These are phyloP conservation scores for Wickerhamiella allomyrinae DNA, from an alignment of 805 yeast genomes.

Conservation along the genomic window DNA sequence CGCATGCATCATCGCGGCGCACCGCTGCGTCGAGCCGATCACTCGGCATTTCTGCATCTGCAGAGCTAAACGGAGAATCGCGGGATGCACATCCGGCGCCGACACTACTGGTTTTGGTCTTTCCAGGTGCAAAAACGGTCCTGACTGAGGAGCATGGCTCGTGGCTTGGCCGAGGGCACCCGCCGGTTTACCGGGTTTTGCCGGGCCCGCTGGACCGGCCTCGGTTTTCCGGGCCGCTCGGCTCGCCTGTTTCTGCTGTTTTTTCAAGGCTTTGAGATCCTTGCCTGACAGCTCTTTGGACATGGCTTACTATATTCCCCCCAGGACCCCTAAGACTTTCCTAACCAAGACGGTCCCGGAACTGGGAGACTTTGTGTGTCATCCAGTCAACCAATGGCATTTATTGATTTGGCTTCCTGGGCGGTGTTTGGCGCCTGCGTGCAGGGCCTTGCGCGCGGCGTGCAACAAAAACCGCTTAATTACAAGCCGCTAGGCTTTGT, in stretches of 20 bases:
- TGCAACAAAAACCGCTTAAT: slow-evolving; percentile 24
- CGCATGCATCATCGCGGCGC: slow-evolving; percentile 70
- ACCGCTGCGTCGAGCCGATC: slow-evolving; percentile 81
- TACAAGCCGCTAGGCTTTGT: slow-evolving; percentile 24
- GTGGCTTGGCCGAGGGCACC: slow-evolving; percentile 8
- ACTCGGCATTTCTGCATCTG: slow-evolving; percentile 71
- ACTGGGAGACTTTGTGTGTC: background rate
- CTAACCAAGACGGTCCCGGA: background rate
- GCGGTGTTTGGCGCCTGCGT: slow-evolving; percentile 17
- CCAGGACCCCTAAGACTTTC: background rate
- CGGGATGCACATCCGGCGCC: slow-evolving; percentile 70
- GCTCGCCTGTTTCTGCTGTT: slow-evolving; percentile 81
- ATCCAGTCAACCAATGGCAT: slow-evolving; percentile 8
- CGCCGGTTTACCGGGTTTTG: slow-evolving; percentile 20
- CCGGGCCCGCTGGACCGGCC: slow-evolving; percentile 25
- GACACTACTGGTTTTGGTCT: slow-evolving; percentile 27
- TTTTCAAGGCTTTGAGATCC: slow-evolving; percentile 75
- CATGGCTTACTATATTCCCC: too few relatives aligned
- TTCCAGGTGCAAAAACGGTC: slow-evolving; percentile 28
- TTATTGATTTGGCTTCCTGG: slow-evolving; percentile 18
- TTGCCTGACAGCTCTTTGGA: slow-evolving; percentile 41
- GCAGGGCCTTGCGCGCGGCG: slow-evolving; percentile 23
- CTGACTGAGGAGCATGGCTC: slow-evolving; percentile 32
- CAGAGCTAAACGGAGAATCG: slow-evolving; percentile 61
- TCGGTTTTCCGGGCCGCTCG: slow-evolving; percentile 77